These are phyloP conservation scores for Oryza officinalis DNA, from an alignment of 176 grass and related monocot species.

Conservation along the genomic window DNA sequence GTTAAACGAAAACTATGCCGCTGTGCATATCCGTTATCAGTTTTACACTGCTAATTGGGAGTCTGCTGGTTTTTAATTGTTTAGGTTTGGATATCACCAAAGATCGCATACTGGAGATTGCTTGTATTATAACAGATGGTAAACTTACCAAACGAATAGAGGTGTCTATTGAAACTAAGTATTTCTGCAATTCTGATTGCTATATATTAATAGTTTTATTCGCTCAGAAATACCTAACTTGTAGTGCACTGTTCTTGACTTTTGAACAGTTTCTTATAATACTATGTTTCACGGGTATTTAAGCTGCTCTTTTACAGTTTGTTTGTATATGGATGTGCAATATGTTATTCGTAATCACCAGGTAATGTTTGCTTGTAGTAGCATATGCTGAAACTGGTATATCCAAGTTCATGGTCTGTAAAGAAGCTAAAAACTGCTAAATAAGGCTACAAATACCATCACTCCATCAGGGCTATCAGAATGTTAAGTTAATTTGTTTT, in stretches of 20 bases:
- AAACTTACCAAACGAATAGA: slow-evolving; percentile 75
- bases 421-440: slow-evolving; percentile 11
- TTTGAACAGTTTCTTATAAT: slow-evolving; percentile 14
- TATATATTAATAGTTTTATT: background rate
- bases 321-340: background rate
- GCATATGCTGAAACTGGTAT: background rate
- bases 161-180: slow-evolving; percentile 32
- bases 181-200: slow-evolving; percentile 13
- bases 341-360: background rate
- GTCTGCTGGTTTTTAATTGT: slow-evolving; percentile 15
- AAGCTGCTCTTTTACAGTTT: background rate
- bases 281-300: background rate
- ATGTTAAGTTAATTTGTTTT: background rate
- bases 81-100: slow-evolving; percentile 75
- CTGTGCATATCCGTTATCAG: background rate
- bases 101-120: slow-evolving; percentile 85
- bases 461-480: background rate
- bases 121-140: slow-evolving; percentile 78
- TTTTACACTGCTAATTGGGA: slow-evolving; percentile 13
- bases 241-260: background rate
- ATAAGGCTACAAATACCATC: slow-evolving; percentile 3
- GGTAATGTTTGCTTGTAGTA: background rate
- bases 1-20: background rate
- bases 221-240: background rate
- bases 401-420: background rate